Base-by-base conservation (phyloP, 1,284 basidiomycete species). In the Fomitopsis betulina region DNA sequence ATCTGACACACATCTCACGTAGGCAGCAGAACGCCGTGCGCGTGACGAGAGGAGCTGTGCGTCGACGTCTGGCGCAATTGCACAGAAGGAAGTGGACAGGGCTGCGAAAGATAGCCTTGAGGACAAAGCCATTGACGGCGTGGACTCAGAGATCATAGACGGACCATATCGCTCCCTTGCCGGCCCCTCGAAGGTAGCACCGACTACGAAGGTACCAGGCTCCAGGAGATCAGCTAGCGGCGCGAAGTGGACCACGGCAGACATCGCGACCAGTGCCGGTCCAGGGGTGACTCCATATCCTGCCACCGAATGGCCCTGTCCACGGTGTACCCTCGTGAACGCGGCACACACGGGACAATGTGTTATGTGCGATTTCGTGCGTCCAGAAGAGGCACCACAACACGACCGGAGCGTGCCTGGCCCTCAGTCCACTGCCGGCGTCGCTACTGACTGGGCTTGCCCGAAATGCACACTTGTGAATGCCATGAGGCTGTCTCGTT, bases 1-100 rank as follows among this genome's bases (percentile, higher is more conserved):
- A 27, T 32, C 17, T 25, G 19, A 33, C 56, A 30, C 38, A 56
- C 15, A 30, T 12, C 30, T 56, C 15, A 35, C 12, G 6, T 66
- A 94, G 92, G 93, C 93, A 49, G 93, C 93, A 0, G 91, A 94
- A 67, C 79, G 87, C 56, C 78, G 93, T 58, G 75, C 79, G 3
- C 75, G 75, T 21, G 93, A 95, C 65, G 86, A 89, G 65, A 86
- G 85, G 67, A 70, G 81, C 0, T 94, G 92, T 68, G 87, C 81
- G 2, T n/a, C n/a, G n/a, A n/a, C n/a, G n/a, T 86, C 84, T 35
- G 87, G 85, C 2, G 71, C 75, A 15, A 58, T 76, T 23, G 86
- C 84, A 1, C 75, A 84, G 59, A 78, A 74, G n/a, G 91, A 93
- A 70, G 83, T 82, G 2, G 80, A 81, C 15, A 89, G 85, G 65